Evolutionary conservation across 495 filamentous ascomycete genomes (phyloP).

Genomic region (Hyaloscypha variabilis): DNA sequence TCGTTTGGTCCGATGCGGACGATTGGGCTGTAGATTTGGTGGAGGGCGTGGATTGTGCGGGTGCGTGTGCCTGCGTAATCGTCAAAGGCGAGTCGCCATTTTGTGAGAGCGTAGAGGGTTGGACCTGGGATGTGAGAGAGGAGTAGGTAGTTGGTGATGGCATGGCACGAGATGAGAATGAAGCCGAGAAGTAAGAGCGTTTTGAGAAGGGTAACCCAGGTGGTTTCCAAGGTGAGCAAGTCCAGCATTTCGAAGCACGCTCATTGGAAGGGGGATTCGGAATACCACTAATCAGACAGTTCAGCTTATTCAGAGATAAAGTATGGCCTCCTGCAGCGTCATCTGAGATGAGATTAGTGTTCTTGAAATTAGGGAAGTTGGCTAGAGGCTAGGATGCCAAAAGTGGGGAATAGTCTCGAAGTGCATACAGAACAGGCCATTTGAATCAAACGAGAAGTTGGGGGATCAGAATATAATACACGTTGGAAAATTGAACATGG

Average conservation of each 20-base stretch:
- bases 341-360: too few relatives aligned
- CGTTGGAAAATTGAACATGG: too few relatives aligned
- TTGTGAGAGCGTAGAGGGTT: conserved; percentile 18
- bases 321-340: too few relatives aligned
- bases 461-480: too few relatives aligned
- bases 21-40: conserved; percentile 47
- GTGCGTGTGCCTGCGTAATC: conserved; percentile 41
- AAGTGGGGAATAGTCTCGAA: too few relatives aligned
- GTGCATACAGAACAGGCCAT: too few relatives aligned
- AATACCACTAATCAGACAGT: too few relatives aligned
- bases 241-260: not conserved
- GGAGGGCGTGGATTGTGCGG: conserved; percentile 55
- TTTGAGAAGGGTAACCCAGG: not conserved
- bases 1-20: conserved; percentile 37
- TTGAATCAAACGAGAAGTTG: too few relatives aligned
- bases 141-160: not conserved
- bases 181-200: not conserved
- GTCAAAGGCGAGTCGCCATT: conserved; percentile 29
- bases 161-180: not conserved
- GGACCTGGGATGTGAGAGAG: conserved; percentile 19
- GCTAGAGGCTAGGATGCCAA: too few relatives aligned
- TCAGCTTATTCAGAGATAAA: too few relatives aligned
- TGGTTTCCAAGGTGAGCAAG: not conserved
- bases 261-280: too few relatives aligned
- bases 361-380: too few relatives aligned